A percentile compares a stretch with the other conserved stretches of the same genome.
phyloP scores from a whole-genome alignment of 805 yeast species.

The Hanseniaspora occidentalis region DNA sequence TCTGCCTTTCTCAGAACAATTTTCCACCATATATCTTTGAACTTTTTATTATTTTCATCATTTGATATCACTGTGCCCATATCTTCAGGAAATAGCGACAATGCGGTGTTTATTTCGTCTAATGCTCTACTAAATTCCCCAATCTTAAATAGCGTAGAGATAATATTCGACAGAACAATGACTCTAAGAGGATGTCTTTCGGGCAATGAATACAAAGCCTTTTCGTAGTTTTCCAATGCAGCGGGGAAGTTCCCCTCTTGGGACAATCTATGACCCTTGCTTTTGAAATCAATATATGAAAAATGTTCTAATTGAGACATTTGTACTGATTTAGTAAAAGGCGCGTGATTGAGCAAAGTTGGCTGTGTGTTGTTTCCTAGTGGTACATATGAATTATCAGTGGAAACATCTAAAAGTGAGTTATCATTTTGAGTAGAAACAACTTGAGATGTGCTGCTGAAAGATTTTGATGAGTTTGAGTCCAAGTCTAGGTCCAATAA shows the following conservation, averaged over 20 bases:
- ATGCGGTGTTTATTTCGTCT: conserved; percentile 20
- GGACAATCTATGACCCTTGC: conserved; percentile 50
- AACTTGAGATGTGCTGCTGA: too few relatives aligned
- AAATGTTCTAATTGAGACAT: conserved; percentile 20
- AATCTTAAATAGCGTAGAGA: conserved; percentile 49
- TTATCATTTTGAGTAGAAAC: too few relatives aligned
- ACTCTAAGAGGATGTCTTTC: conserved; percentile 50
- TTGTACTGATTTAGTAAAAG: too few relatives aligned
- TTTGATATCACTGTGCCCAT: conserved; percentile 31
- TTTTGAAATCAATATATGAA: conserved; percentile 35
- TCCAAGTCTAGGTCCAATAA: too few relatives aligned
- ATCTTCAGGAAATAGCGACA: conserved; percentile 23
- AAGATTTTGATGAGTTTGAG: too few relatives aligned
- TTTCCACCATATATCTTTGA: conserved; percentile 61
- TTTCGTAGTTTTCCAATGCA: conserved; percentile 50
- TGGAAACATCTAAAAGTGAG: too few relatives aligned
- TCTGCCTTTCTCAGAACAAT: conserved; percentile 65
- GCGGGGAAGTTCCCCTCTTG: conserved; percentile 69
- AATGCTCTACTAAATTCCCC: conserved; percentile 46
- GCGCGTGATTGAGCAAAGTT: too few relatives aligned
- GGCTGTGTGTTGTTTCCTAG: too few relatives aligned
- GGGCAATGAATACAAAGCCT: conserved; percentile 48
- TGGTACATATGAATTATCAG: too few relatives aligned
- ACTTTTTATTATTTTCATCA: conserved; percentile 29
- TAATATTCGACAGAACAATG: conserved; percentile 63